phyloP scores from a whole-genome alignment of 78 protist genomes.

The Parvularia atlantis region DNA sequence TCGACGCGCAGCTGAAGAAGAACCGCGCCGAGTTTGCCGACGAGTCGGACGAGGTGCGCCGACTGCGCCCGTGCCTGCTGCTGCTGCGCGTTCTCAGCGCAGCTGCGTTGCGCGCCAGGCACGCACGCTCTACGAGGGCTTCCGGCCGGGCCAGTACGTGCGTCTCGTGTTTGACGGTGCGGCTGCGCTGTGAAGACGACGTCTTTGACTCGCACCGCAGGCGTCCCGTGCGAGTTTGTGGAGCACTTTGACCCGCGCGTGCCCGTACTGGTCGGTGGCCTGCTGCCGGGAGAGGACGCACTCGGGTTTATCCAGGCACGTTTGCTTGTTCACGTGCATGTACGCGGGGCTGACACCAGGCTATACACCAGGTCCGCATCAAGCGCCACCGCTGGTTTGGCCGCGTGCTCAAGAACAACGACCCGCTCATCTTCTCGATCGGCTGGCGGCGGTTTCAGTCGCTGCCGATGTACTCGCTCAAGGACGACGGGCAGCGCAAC shows the following conservation, averaged over 20 bases:
- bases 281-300: conserved; percentile 69
- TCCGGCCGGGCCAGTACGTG: conserved; percentile 76
- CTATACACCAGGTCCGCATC: conserved; percentile 42
- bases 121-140: background rate
- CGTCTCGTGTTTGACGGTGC: conserved; percentile 56
- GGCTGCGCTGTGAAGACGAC: background rate
- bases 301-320: conserved; percentile 64
- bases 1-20: conserved; percentile 5
- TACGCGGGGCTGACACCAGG: background rate
- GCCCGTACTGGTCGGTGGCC: conserved; percentile 90
- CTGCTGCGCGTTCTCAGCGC: background rate
- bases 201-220: no score
- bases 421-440: conserved; percentile 90
- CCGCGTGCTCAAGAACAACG: conserved; percentile 83
- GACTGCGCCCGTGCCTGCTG: no score
- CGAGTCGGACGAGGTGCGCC: conserved; percentile 12
- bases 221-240: conserved; percentile 87
- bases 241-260: conserved; percentile 67
- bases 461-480: conserved; percentile 1
- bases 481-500: conserved; percentile 69
- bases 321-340: background rate
- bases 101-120: background rate
- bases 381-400: conserved; percentile 95
- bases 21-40: conserved; percentile 19
- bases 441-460: conserved; percentile 95